Base-by-base conservation (phyloP, 257 asterid genomes). In the Mentha longifolia region DNA sequence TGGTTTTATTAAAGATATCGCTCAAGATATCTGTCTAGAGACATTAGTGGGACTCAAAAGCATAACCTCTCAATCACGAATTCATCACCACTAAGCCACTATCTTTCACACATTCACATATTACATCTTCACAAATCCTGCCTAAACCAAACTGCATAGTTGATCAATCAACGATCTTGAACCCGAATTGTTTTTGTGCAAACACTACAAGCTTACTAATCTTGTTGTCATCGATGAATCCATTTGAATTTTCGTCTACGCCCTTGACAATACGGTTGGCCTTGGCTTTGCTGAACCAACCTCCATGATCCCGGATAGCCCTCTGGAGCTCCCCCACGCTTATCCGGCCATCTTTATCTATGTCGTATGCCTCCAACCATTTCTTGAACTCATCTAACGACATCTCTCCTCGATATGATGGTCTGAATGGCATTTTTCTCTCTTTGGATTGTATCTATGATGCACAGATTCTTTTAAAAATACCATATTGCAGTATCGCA, bases 341-440 rank as follows among this genome's bases (percentile, higher is more conserved):
- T 46, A 84, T 81, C 39, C 50, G 41, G 0, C 84, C 86, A 9
- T 81, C 86, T 19, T 45, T 11, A 22, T 83, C 20, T 0, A 0
- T 14, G 46, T 83, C 88, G 39, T 77, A 81, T 22, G 25, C 74
- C 81, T 37, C 79, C 58, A 85, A 47, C 88, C 86, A 85, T 61
- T 71, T 83, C 77, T 77, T 83, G 81, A 81, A 83, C 28, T 81
- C 86, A 15, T 83, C 82, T 0, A 69, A 49, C 7, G 70, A 74
- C 16, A 45, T 45, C 10, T 35, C 39, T 35, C 39, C 39, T 35
- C 39, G 39, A 35, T 35, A 35, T 35, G 39, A 35, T 35, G 39
- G 8, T 6, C 1, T 35, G 39, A 35, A 35, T 35, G 8, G 8
- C 8, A 35, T 35, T 35, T 28, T 1, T 28, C 31, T 28, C 31